These are phyloP conservation scores for Ustilago curta DNA, from an alignment of 1,284 basidiomycete species.

Conservation along the genomic window DNA sequence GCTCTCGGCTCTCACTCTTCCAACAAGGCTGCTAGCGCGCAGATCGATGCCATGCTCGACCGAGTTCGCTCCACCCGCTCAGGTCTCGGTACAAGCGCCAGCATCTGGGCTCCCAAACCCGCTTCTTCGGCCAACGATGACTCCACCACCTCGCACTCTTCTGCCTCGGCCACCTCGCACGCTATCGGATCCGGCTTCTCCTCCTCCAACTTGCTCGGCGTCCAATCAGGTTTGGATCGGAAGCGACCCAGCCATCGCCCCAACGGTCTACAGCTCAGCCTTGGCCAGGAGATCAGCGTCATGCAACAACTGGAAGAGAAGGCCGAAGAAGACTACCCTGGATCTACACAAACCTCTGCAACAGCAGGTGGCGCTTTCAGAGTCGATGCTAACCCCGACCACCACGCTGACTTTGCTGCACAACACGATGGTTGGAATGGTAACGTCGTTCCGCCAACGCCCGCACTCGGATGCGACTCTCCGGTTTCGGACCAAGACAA, in stretches of 20 bases:
- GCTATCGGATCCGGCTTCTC: constrained; percentile 29
- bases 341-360: constrained; percentile 31
- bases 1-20: constrained; percentile 22
- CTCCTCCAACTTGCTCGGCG: constrained; percentile 32
- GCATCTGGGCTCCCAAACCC: constrained; percentile 53
- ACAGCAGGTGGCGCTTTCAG: constrained; percentile 21
- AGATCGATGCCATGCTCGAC: constrained; percentile 54
- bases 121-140: constrained; percentile 7
- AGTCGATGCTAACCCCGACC: constrained; percentile 25
- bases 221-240: constrained; percentile 33
- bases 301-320: constrained; percentile 51
- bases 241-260: constrained; percentile 43
- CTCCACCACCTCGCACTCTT: constrained; percentile 7
- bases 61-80: constrained; percentile 42
- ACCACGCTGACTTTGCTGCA: constrained; percentile 6
- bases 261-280: constrained; percentile 49
- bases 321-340: constrained; percentile 37
- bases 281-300: constrained; percentile 50
- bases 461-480: constrained; percentile 43
- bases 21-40: constrained; percentile 10
- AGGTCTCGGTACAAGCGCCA: constrained; percentile 38
- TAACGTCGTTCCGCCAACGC: constrained; percentile 47
- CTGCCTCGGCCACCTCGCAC: constrained; percentile 13
- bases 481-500: constrained; percentile 27
- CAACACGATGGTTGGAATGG: constrained; percentile 28